A percentile compares a stretch with the other conserved stretches of the same genome.
These are phyloP conservation scores for Nicotiana benthamiana DNA, from an alignment of 257 asterid genomes.

Conservation along the genomic window DNA sequence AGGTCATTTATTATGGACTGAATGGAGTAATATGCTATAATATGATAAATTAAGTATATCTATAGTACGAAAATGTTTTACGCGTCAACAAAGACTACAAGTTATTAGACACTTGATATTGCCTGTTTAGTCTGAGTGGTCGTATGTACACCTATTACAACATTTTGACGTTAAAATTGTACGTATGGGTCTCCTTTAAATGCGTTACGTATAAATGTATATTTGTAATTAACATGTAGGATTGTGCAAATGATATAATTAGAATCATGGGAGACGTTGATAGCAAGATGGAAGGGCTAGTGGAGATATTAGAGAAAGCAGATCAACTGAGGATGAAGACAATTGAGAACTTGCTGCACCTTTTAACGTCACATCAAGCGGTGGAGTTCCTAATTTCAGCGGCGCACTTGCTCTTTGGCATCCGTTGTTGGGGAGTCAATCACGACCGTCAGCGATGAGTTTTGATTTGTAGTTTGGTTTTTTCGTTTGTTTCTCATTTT, in stretches of 20 bases:
- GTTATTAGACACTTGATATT: too few relatives aligned
- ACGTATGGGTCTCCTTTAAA: too few relatives aligned
- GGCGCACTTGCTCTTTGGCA: slow-evolving; percentile 49
- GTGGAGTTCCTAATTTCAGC: slow-evolving; percentile 68
- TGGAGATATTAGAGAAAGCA: slow-evolving; percentile 41
- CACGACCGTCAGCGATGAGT: slow-evolving; percentile 30
- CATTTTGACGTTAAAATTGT: too few relatives aligned
- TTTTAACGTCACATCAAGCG: slow-evolving; percentile 59
- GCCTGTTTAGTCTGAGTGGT: too few relatives aligned
- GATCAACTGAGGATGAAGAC: slow-evolving; percentile 59
- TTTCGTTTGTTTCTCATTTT: too few relatives aligned
- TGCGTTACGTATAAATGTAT: too few relatives aligned
- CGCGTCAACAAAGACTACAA: too few relatives aligned
- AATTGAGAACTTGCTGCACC: slow-evolving; percentile 38
- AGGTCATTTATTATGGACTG: too few relatives aligned
- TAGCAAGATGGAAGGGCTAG: slow-evolving; percentile 35
- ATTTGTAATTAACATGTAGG: slow-evolving; percentile 25
- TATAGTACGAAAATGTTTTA: too few relatives aligned
- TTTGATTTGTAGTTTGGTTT: neutral
- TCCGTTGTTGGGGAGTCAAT: slow-evolving; percentile 52
- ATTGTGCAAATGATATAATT: slow-evolving; percentile 37
- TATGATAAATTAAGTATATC: too few relatives aligned
- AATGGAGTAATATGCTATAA: too few relatives aligned
- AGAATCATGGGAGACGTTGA: slow-evolving; percentile 18
- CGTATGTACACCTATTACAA: neutral